Conservation (phyloP, 805 yeast genomes). For the Monosporozyma servazzii region DNA sequence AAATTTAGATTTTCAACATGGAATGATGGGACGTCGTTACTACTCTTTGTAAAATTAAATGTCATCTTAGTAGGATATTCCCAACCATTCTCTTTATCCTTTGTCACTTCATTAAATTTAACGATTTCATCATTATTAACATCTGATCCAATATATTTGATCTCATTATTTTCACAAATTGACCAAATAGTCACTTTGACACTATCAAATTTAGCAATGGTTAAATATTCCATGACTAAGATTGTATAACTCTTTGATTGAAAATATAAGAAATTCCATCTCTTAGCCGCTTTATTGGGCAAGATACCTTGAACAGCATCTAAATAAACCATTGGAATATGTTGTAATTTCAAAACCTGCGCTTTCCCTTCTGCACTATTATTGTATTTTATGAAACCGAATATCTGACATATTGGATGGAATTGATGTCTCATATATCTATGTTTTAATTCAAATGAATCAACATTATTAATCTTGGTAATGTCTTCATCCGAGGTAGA, state of each 20-base stretch:
- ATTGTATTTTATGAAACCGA: conserved; percentile 42
- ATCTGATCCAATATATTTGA: conserved; percentile 41
- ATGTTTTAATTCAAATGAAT: background rate
- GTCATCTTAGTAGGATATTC: conserved; percentile 48
- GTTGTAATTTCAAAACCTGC: conserved; percentile 13
- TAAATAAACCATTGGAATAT: conserved; percentile 50
- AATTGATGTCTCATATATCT: conserved; percentile 60
- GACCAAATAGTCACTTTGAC: conserved; percentile 23
- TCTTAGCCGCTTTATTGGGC: conserved; percentile 84
- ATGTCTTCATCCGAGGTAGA: conserved; percentile 10
- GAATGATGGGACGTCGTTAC: conserved; percentile 20
- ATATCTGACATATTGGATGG: conserved; percentile 65
- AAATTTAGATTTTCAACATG: conserved; percentile 43
- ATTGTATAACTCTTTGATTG: conserved; percentile 58
- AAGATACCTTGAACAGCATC: conserved; percentile 89
- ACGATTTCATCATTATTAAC: conserved; percentile 44
- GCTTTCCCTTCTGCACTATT: conserved; percentile 3
- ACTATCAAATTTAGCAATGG: conserved; percentile 62
- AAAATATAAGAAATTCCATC: conserved; percentile 80
- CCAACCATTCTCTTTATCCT: conserved; percentile 67
- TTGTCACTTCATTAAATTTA: conserved; percentile 23
- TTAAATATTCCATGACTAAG: conserved; percentile 76
- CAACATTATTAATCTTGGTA: conserved; percentile 59
- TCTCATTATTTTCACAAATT: conserved; percentile 45
- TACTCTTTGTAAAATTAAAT: conserved; percentile 22